A percentile compares a stretch with the other conserved stretches of the same genome.
Evolutionary conservation across 257 asterid genomes (phyloP).

Genomic region (Nemophila menziesii): DNA sequence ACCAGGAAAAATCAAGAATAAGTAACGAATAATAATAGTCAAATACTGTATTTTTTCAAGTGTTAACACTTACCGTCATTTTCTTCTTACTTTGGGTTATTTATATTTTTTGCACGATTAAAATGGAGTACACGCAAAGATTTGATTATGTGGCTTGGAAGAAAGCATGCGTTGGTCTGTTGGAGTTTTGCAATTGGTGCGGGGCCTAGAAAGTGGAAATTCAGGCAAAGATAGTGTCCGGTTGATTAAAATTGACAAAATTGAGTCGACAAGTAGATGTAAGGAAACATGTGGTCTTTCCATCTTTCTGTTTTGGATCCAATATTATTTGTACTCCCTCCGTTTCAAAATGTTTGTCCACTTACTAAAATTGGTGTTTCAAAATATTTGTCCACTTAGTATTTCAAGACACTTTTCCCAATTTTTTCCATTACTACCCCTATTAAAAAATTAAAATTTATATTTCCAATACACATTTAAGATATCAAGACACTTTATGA

Average conservation of each 20-base stretch:
- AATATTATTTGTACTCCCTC: too few species aligned
- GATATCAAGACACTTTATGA: too few species aligned
- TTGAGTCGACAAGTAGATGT: too few species aligned
- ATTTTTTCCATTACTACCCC: too few species aligned
- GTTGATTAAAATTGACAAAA: not conserved
- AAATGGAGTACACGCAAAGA: not conserved
- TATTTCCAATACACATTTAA: too few species aligned
- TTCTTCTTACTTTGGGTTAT: not conserved
- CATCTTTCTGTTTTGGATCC: too few species aligned
- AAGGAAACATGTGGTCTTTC: too few species aligned
- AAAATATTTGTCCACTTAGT: too few species aligned
- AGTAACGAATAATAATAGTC: not conserved
- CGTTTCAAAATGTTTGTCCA: too few species aligned
- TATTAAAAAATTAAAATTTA: too few species aligned
- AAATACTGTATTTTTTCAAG: not conserved
- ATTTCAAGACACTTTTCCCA: too few species aligned
- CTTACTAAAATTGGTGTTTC: too few species aligned
- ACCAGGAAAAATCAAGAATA: constrained; percentile 17
- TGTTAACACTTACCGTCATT: not conserved
- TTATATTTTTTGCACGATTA: not conserved
- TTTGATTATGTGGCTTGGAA: not conserved
- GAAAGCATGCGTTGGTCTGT: not conserved
- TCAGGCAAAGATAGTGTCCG: not conserved
- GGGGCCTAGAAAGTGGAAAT: not conserved
- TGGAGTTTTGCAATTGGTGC: not conserved